Conservation (phyloP, 75 land plant species). For the Sequoia sempervirens region DNA sequence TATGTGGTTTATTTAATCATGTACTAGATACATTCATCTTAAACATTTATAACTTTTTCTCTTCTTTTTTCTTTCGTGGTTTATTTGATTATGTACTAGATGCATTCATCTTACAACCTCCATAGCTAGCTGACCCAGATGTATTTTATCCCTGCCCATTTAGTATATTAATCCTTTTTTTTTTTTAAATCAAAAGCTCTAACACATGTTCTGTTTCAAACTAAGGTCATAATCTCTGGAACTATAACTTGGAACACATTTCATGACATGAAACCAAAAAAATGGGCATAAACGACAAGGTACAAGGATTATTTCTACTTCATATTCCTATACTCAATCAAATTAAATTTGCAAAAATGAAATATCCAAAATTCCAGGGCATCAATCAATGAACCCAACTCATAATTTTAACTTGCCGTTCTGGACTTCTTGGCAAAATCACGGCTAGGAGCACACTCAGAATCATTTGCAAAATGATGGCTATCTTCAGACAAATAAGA, state of each 20-base stretch:
- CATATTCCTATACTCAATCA: neutral
- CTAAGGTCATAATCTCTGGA: neutral
- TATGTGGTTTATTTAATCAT: too few species aligned
- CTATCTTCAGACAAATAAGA: neutral
- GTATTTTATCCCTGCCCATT: too few species aligned
- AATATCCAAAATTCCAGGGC: neutral
- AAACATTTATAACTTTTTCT: too few species aligned
- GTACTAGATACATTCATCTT: too few species aligned
- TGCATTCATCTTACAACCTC: too few species aligned
- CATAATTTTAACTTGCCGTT: neutral
- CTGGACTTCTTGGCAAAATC: neutral
- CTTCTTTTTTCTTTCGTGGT: too few species aligned
- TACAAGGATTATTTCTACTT: neutral
- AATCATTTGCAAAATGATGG: neutral
- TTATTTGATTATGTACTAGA: too few species aligned
- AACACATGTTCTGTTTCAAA: neutral
- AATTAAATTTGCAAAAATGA: neutral
- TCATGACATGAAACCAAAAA: neutral
- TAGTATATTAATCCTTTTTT: too few species aligned
- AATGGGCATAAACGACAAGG: neutral
- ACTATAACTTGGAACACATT: neutral
- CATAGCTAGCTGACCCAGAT: too few species aligned
- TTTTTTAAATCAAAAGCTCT: too few species aligned
- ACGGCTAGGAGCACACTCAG: neutral
- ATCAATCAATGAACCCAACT: neutral